Conservation (phyloP, 495 filamentous ascomycete genomes). For the Talaromyces ruber region DNA sequence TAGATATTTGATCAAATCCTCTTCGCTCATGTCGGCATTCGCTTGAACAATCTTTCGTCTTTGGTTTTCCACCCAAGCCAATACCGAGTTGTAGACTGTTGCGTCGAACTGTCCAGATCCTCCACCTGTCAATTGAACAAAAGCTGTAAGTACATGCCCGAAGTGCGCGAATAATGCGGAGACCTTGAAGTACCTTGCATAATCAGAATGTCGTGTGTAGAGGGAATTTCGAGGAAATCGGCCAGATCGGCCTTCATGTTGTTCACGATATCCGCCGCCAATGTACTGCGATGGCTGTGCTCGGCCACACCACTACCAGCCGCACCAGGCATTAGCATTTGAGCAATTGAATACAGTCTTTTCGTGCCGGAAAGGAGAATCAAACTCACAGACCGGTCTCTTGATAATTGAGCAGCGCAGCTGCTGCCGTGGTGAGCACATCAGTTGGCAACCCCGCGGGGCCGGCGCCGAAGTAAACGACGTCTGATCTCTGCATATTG, state of each 20-base stretch:
- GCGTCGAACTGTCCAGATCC: conserved; percentile 79
- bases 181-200: conserved; percentile 47
- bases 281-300: conserved; percentile 79
- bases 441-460: conserved; percentile 68
- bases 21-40: conserved; percentile 29
- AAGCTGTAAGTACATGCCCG: not conserved
- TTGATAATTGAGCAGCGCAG: conserved; percentile 72
- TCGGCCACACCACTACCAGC: conserved; percentile 48
- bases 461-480: conserved; percentile 78
- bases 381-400: conserved; percentile 64
- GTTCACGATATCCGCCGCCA: conserved; percentile 62
- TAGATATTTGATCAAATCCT: conserved; percentile 49
- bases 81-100: conserved; percentile 70
- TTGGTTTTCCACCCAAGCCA: conserved; percentile 62
- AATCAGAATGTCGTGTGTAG: conserved; percentile 69
- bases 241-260: conserved; percentile 56
- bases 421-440: not conserved
- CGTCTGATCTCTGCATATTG: conserved; percentile 42
- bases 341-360: not conserved
- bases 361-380: not conserved
- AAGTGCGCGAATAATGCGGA: not conserved
- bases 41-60: conserved; percentile 25
- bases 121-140: conserved; percentile 30
- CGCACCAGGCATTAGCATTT: not conserved
- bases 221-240: conserved; percentile 63